A percentile compares a stretch with the other conserved stretches of the same genome.
Conservation (phyloP, 78 protist genomes). For the Speleostelium caveatum region DNA sequence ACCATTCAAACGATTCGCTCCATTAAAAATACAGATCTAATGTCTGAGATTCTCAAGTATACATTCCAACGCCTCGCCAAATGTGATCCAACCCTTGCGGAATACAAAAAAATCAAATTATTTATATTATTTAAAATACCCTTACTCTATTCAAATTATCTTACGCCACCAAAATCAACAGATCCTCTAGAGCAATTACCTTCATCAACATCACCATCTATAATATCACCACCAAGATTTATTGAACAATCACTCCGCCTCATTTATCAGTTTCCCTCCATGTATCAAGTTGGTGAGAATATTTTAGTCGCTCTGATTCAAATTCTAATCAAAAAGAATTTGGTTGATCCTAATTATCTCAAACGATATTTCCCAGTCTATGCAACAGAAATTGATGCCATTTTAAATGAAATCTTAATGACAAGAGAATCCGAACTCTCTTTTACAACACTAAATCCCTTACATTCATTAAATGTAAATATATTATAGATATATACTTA, state of each 20-base stretch:
- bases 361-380: slow-evolving; percentile 3
- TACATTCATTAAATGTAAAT: slow-evolving; percentile 15
- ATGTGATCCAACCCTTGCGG: neutral
- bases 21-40: neutral
- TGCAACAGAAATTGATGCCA: slow-evolving; percentile 7
- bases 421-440: slow-evolving; percentile 6
- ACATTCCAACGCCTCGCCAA: slow-evolving; percentile 1
- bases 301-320: slow-evolving; percentile 14
- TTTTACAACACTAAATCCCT: no score
- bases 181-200: no score
- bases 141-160: slow-evolving; percentile 5
- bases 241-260: slow-evolving; percentile 8
- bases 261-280: slow-evolving; percentile 8
- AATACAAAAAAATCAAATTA: slow-evolving; percentile 6
- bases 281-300: neutral
- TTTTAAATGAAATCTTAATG: neutral
- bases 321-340: slow-evolving; percentile 27
- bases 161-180: neutral
- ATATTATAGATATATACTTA: no score
- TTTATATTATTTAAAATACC: slow-evolving; percentile 37
- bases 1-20: slow-evolving; percentile 5
- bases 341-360: neutral
- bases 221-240: no score
- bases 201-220: no score
- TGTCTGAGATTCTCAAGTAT: slow-evolving; percentile 2